A percentile compares a stretch with the other conserved stretches of the same genome.
Conservation (phyloP, 139 green algal species). For the Picochlorum sp. region DNA sequence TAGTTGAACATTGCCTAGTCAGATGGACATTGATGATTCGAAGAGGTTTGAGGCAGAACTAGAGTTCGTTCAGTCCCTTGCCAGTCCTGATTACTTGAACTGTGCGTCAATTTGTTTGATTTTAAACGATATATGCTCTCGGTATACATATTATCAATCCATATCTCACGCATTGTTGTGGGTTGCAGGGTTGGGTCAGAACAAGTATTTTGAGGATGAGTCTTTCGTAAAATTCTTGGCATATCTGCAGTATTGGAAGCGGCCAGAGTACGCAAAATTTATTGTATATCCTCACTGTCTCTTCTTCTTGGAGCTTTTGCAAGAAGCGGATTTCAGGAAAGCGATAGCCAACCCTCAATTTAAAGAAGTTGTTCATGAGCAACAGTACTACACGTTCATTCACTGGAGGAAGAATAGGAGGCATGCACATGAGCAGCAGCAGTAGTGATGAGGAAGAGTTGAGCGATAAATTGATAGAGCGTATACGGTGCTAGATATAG, state of each 20-base stretch:
- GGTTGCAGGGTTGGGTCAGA: constrained; percentile 70
- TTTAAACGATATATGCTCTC: neutral
- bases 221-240: constrained; percentile 78
- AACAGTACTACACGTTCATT: constrained; percentile 68
- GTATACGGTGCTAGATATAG: neutral
- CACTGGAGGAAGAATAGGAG: neutral
- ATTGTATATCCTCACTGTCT: constrained; percentile 80
- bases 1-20: too few species aligned
- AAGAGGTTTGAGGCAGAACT: constrained; percentile 80
- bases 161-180: too few species aligned
- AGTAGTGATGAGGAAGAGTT: neutral
- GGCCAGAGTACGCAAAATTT: constrained; percentile 69
- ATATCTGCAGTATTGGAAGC: constrained; percentile 91
- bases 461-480: neutral
- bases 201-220: constrained; percentile 72
- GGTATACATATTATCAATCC: neutral
- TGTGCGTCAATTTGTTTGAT: constrained; percentile 29
- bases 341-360: constrained; percentile 46
- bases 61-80: constrained; percentile 89
- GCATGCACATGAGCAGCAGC: neutral
- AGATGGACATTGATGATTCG: neutral
- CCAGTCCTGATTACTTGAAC: constrained; percentile 86
- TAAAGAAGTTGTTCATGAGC: constrained; percentile 59
- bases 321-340: constrained; percentile 61
- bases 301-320: constrained; percentile 74